phyloP scores from a whole-genome alignment of 768 basidiomycete genomes.

The Hypsizygus marmoreus region DNA sequence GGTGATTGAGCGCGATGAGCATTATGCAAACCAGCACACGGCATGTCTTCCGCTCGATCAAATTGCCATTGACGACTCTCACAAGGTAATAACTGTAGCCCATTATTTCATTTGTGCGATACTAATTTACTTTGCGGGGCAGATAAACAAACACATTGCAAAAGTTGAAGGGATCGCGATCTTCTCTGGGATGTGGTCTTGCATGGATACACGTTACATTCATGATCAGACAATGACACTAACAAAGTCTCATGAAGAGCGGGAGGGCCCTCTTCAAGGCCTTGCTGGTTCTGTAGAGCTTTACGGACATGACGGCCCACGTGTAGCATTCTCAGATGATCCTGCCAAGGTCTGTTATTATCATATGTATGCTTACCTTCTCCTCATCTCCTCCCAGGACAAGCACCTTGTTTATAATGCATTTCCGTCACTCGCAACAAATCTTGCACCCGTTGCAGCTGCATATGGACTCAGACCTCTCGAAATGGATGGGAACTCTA shows the following conservation, averaged over 20 bases:
- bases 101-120: no score
- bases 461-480: slow-evolving; percentile 1
- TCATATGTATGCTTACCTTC: neutral
- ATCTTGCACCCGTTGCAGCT: slow-evolving; percentile 5
- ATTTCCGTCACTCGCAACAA: slow-evolving; percentile 7
- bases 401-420: slow-evolving; percentile 3
- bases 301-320: slow-evolving; percentile 4
- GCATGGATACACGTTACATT: slow-evolving; percentile 23
- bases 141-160: slow-evolving; percentile 28
- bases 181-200: slow-evolving; percentile 25
- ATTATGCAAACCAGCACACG: slow-evolving; percentile 24
- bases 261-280: no score
- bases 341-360: slow-evolving; percentile 8
- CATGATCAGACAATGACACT: slow-evolving; percentile 20
- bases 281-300: slow-evolving; percentile 4
- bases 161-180: slow-evolving; percentile 21
- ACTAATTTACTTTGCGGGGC: no score
- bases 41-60: slow-evolving; percentile 21
- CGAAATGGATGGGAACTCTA: neutral
- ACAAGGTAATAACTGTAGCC: no score
- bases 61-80: slow-evolving; percentile 23
- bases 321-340: slow-evolving; percentile 12
- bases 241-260: slow-evolving; percentile 19
- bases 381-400: slow-evolving; percentile 1
- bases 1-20: slow-evolving; percentile 21